A percentile compares a stretch with the other conserved stretches of the same genome.
These are phyloP conservation scores for Vitis hybrid DNA, from an alignment of 177 flowering plant species.

Conservation along the genomic window DNA sequence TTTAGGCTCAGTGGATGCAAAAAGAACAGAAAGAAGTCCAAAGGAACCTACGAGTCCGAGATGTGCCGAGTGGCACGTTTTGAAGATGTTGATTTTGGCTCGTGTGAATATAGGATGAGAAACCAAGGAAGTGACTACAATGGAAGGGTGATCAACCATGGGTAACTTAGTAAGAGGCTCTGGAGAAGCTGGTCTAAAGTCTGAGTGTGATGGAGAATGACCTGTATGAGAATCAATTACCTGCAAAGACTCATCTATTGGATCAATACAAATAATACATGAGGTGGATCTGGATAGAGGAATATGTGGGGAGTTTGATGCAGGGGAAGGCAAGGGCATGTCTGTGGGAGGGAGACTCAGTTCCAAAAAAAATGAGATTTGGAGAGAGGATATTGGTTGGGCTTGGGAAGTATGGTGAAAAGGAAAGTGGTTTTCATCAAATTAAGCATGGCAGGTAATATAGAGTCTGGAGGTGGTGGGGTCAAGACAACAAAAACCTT, in stretches of 20 bases:
- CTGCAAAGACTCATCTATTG: slow-evolving; percentile 1
- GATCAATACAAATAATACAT: not conserved
- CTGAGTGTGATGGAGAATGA: not conserved
- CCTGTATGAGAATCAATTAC: not conserved
- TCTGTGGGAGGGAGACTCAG: too few species aligned
- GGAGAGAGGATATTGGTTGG: too few species aligned
- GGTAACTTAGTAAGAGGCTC: not conserved
- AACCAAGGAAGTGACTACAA: not conserved
- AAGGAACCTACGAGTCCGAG: not conserved
- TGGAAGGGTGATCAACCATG: not conserved
- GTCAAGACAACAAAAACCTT: too few species aligned
- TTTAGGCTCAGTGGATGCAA: not conserved
- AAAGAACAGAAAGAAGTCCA: not conserved
- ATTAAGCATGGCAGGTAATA: too few species aligned
- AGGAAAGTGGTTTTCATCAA: too few species aligned
- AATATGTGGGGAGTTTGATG: not conserved
- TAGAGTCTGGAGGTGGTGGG: too few species aligned
- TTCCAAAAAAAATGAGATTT: too few species aligned
- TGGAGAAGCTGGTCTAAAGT: too few species aligned
- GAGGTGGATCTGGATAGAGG: not conserved
- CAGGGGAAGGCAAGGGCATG: too few species aligned
- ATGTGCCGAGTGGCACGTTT: not conserved
- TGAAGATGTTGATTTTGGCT: too few species aligned
- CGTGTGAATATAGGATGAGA: not conserved
- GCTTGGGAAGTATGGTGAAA: too few species aligned